These are phyloP conservation scores for Tephrocybe sp. DNA, from an alignment of 768 basidiomycete species.

Conservation along the genomic window DNA sequence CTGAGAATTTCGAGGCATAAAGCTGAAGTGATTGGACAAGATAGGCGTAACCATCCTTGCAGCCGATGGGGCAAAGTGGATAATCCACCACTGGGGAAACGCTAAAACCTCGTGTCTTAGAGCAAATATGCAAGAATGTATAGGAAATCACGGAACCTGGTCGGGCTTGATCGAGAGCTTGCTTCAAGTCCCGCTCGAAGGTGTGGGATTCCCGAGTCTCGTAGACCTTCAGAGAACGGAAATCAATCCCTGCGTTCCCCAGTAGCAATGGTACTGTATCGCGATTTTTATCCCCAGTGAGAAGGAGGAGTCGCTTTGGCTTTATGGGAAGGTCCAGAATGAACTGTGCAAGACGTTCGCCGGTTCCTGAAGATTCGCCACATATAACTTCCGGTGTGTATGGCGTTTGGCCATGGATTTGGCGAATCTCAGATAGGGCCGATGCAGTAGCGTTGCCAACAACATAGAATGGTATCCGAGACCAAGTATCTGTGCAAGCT, in stretches of 20 bases:
- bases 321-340: constrained; percentile 44
- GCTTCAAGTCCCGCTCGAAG: constrained; percentile 45
- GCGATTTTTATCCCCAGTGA: constrained; percentile 86
- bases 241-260: constrained; percentile 37
- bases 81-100: constrained; percentile 58
- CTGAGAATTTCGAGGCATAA: constrained; percentile 23
- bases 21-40: constrained; percentile 42
- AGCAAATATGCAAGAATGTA: constrained; percentile 1
- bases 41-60: constrained; percentile 57
- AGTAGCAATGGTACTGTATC: constrained; percentile 63
- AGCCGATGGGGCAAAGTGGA: constrained; percentile 75
- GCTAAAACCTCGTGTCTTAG: constrained; percentile 15
- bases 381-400: constrained; percentile 32
- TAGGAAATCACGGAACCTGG: constrained; percentile 19
- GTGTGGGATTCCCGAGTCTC: constrained; percentile 57
- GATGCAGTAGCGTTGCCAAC: constrained; percentile 69
- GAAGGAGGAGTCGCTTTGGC: constrained; percentile 54
- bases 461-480: constrained; percentile 68
- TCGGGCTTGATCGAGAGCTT: constrained; percentile 24
- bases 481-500: constrained; percentile 45
- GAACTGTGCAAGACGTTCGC: constrained; percentile 64
- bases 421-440: constrained; percentile 37
- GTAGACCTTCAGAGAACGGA: constrained; percentile 67
- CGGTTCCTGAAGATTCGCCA: constrained; percentile 60
- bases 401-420: constrained; percentile 21